Evolutionary conservation across 768 basidiomycete species (phyloP), one percentile per base, ranked within the genome.

Genomic region (Cyclocybe cylindracea): DNA sequence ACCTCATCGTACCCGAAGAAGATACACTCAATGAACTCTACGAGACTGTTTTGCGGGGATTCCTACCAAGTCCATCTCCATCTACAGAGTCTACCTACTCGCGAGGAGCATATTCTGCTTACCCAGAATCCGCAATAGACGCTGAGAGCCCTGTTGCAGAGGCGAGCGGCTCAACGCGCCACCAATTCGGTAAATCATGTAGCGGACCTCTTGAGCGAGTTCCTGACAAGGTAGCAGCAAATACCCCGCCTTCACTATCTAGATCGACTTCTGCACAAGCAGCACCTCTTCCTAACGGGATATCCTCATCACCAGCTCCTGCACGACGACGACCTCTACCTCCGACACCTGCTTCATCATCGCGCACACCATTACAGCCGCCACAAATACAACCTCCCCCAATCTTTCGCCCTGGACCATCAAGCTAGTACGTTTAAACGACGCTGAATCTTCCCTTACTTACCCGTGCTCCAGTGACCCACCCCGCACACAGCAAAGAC

Each of bases 11-110:
- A 7, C 46, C 48, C n/a, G 56, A 46, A 33, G 58, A 65, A 44
- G 59, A 56, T 29, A 54, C 42, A n/a, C 50, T 65, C 10, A 43
- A 65, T 19, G 57, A 57, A 18, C 58, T 65, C 8, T 62, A 62
- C 42, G 46, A 61, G 8, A 46, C 42, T 3, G 63, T 65, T 38
- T 44, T 59, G 29, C 51, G 44, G 11, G 59, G 56, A 13, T 65
- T 61, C 37, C 29, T 47, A 11, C 13, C 35, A 11, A 53, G 42
- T 43, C 56, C 59, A 13, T 37, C 43, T 9, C 45, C 43, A n/a
- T 51, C 54, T 41, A 39, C 51, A 40, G 48, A 44, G 16, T 51
- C 56, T 9, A 11, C 39, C 10, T 50, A 54, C 43, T 49, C 54
- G 5, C 31, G 36, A 34, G 41, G 14, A 42, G 32, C 53, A 10